These are phyloP conservation scores for Lyophyllum shimeji DNA, from an alignment of 768 basidiomycete genomes.

Conservation along the genomic window DNA sequence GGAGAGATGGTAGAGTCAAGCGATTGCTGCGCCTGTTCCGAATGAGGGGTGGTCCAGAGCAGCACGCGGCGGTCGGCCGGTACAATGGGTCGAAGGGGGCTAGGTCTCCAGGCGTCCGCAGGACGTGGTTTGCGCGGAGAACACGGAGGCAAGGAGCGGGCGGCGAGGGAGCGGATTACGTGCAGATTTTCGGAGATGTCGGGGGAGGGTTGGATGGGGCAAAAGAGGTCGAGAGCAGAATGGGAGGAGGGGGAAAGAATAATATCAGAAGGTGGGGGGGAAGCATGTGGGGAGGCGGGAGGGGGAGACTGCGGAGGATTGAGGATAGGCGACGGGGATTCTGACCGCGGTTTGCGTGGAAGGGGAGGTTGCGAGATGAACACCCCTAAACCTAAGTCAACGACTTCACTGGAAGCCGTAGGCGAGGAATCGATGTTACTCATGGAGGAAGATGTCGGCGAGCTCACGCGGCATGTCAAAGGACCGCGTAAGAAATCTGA, in stretches of 20 bases:
- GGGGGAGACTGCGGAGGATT: too few species aligned
- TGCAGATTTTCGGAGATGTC: not conserved
- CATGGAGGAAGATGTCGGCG: not conserved
- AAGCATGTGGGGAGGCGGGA: too few species aligned
- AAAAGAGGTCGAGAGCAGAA: not conserved
- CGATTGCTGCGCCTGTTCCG: not conserved
- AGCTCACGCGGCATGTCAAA: slow-evolving; percentile 1
- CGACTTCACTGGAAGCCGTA: not conserved
- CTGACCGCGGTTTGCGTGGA: not conserved
- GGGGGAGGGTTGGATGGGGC: too few species aligned
- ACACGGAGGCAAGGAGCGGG: not conserved
- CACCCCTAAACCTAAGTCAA: not conserved
- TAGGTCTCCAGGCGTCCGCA: not conserved
- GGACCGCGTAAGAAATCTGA: not conserved
- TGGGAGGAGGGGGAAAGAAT: not conserved
- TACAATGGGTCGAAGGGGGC: not conserved
- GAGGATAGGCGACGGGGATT: not conserved
- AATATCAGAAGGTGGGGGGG: not conserved
- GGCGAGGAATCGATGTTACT: not conserved
- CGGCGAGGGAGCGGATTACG: not conserved
- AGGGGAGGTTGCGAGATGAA: too few species aligned
- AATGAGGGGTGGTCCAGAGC: slow-evolving; percentile 6
- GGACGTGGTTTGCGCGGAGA: not conserved
- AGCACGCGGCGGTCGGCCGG: not conserved
- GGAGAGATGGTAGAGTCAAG: not conserved